Conservation (phyloP, 441 rosid genomes). For the Isatis lusitanica region DNA sequence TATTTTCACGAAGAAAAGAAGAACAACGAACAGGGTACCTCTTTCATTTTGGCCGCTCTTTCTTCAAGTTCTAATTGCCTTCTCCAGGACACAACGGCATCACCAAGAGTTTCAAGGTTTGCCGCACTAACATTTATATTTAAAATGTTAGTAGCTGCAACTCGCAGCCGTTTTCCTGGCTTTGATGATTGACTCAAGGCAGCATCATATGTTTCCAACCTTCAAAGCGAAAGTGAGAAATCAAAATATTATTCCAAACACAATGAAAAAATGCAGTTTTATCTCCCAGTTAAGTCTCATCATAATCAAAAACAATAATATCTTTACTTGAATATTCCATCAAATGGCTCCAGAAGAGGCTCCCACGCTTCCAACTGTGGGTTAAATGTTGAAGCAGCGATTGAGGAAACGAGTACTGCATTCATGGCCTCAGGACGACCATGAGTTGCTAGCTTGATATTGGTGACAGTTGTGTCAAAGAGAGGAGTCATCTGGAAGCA, state of each 20-base stretch:
- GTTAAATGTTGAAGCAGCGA: conserved; percentile 96
- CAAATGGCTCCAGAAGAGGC: conserved; percentile 98
- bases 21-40: conserved; percentile 48
- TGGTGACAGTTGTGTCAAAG: conserved; percentile 85
- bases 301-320: conserved; percentile 17
- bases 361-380: conserved; percentile 98
- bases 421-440: conserved; percentile 96
- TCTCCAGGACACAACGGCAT: conserved; percentile 88
- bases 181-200: conserved; percentile 55
- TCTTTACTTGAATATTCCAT: conserved; percentile 96
- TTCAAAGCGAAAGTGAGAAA: conserved; percentile 36
- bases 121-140: conserved; percentile 93
- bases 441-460: conserved; percentile 96
- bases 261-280: background rate
- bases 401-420: conserved; percentile 91
- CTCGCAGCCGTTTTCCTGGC: conserved; percentile 81
- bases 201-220: conserved; percentile 92
- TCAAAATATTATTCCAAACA: conserved; percentile 8
- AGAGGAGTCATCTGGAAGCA: conserved; percentile 88
- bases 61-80: conserved; percentile 87
- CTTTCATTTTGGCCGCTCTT: conserved; percentile 72
- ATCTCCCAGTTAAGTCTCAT: background rate
- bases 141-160: conserved; percentile 82
- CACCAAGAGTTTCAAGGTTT: conserved; percentile 80
- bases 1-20: background rate